Evolutionary conservation across 1,284 basidiomycete genomes (phyloP), one percentile per base, ranked within the genome.

Genomic region (Ganoderma boninense): DNA sequence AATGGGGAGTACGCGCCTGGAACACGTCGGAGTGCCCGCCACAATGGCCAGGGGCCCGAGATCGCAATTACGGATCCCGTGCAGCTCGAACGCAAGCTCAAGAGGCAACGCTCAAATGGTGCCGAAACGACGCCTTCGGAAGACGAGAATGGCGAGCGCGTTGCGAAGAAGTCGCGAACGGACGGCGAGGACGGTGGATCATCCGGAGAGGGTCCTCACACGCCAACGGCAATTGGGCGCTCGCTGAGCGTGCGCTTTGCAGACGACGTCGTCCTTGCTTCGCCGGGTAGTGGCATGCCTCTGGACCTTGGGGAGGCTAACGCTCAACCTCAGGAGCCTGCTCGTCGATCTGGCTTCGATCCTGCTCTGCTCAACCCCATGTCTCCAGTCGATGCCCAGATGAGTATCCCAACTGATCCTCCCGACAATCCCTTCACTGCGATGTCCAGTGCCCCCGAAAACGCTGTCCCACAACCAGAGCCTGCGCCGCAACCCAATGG

Each of bases 11-110:
- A 81, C 69, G 80, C 83, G 0, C 81, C 82, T 13, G 86, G 85
- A 18, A 86, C 86, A 2, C 83, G 93, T 68, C 82, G 92, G 66
- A 94, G 91, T 74, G 90, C 91, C 2, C 86, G 95, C 60, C 86
- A 90, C 69, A 93, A 89, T 74, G 95, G 94, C 1, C 85, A 88
- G 68, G 85, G 89, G 71, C 90, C 90, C 2, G 93, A 96, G 77
- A 80, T 92, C 42, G 75, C 83, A 11, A 91, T 93, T 64, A 92
- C 90, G 8, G 93, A 95, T 32, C 91, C 92, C 14, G 84, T 89
- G 44, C 85, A 87, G 74, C 83, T 95, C 3, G 94, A 95, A 78
- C 86, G 94, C 46, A 83, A 87, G 67, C 81, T 93, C 72, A 95
- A 95, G 83, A 80, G 93, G 68, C 88, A 90, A 73, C 86, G 93